Conservation (phyloP, 352 stramenopile species). For the Globisporangium rhizosaccharum region DNA sequence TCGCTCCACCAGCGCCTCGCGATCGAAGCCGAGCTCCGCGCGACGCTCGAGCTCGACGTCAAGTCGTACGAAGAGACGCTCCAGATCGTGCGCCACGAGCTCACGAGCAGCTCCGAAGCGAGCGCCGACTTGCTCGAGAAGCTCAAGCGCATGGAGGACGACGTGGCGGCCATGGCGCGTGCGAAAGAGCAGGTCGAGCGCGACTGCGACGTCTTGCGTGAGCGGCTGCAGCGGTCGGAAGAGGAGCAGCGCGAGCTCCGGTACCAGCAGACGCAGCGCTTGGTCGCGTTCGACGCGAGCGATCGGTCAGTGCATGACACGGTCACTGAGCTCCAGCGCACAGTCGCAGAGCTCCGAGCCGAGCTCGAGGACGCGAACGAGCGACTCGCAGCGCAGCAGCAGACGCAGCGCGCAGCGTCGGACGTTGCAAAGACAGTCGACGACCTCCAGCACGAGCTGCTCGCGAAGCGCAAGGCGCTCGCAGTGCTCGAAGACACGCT, state of each 20-base stretch:
- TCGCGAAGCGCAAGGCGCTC: conserved; percentile 19
- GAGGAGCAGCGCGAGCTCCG: conserved; percentile 59
- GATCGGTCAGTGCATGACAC: conserved; percentile 33
- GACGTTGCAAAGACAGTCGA: conserved; percentile 20
- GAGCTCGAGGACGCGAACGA: conserved; percentile 20
- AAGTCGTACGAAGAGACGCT: conserved; percentile 64
- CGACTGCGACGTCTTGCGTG: conserved; percentile 22
- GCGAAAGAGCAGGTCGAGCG: conserved; percentile 32
- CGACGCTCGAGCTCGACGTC: conserved; percentile 54
- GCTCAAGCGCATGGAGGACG: conserved; percentile 28
- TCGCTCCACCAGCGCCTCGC: conserved; percentile 36
- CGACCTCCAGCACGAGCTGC: conserved; percentile 28
- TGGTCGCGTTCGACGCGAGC: conserved; percentile 35
- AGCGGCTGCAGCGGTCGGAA: conserved; percentile 26
- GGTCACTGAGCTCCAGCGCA: conserved; percentile 23
- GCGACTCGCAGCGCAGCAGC: conserved; percentile 10
- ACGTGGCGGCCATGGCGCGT: conserved; percentile 13
- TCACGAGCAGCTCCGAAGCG: conserved; percentile 41
- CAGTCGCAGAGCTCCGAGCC: conserved; percentile 22
- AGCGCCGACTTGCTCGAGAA: conserved; percentile 32
- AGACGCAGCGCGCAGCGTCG: conserved; percentile 15
- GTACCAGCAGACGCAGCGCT: conserved; percentile 50
- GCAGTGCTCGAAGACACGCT: conserved; percentile 22
- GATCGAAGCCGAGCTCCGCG: conserved; percentile 24
- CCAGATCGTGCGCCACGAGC: conserved; percentile 40